Evolutionary conservation across 805 yeast genomes (phyloP), one percentile per base, ranked within the genome.

Genomic region (Saturnispora zaruensis): DNA sequence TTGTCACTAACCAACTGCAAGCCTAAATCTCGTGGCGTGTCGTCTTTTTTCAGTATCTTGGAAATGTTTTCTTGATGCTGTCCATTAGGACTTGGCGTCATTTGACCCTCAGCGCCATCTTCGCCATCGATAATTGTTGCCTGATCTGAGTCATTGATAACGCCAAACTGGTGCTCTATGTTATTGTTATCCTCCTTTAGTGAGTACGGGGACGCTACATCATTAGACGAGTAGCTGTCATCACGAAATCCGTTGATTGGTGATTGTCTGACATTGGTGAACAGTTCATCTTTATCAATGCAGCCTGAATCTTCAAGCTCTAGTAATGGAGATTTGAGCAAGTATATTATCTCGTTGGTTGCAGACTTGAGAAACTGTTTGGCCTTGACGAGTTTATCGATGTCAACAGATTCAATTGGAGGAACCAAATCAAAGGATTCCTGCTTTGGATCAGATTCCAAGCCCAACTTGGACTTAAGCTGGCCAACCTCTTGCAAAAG

Each of bases 401-500:
- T 53, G 28, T 65, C 67, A 44, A 62, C 48, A 20, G 62, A 58
- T 20, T 56, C 57, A 20, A 59, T 52, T 14, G 54, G 21, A 6
- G 40, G 40, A 18, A 18, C 40, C 9, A 6, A 11, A 20, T 36
- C 14, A 18, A 23, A 18, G 11, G 23, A 36, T 8, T 32, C 25
- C 6, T 21, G 20, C 18, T 32, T 9, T 6, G 8, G 11, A 13
- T 20, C 23, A 25, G 30, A 21, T 21, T 37, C 38, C 13, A 24
- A 4, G 36, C 25, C 53, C 9, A 45, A 37, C 11, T 36, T 26
- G 9, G 43, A 52, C 54, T 73, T 73, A 49, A 77, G 60, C 45
- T 65, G 60, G n/a, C 60, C 57, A 25, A 77, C 71, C 41, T 62
- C 62, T n/a, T 63, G 45, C 23, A 62, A 62, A 49, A 77, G 73